Conservation (phyloP, 129 eudicot genomes). For the Tagetes erecta region DNA sequence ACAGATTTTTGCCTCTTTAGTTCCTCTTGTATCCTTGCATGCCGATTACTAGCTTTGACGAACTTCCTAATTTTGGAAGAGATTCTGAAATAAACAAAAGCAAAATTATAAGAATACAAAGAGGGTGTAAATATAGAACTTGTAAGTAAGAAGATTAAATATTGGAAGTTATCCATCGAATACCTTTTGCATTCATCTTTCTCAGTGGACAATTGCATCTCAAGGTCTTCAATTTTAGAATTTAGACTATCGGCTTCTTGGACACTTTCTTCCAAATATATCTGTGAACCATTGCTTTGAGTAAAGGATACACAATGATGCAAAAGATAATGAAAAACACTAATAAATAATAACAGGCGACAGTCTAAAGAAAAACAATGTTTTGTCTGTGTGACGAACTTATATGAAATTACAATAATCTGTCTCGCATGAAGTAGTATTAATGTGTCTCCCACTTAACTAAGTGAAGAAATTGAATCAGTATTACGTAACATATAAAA, state of each 20-base stretch:
- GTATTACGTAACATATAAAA: neutral
- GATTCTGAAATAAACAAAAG: conserved; percentile 44
- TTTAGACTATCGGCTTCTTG: conserved; percentile 61
- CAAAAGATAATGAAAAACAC: neutral
- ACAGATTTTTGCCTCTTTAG: conserved; percentile 58
- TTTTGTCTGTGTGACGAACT: conserved; percentile 4
- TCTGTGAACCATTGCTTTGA: conserved; percentile 40
- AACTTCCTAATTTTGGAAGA: conserved; percentile 66
- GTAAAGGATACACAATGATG: conserved; percentile 8
- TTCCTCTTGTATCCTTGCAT: conserved; percentile 73
- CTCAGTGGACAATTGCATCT: conserved; percentile 58
- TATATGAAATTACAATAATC: conserved; percentile 9
- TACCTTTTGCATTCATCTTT: conserved; percentile 76
- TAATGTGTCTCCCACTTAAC: conserved; percentile 6
- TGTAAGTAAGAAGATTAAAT: neutral
- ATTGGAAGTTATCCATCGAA: neutral
- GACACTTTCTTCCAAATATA: conserved; percentile 53
- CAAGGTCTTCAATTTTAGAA: conserved; percentile 66
- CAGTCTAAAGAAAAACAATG: neutral
- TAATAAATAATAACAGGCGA: neutral
- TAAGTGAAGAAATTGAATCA: conserved; percentile 1
- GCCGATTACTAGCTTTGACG: conserved; percentile 67
- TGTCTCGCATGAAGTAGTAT: neutral
- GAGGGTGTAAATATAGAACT: neutral
- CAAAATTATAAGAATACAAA: conserved; percentile 4